phyloP scores from a whole-genome alignment of 2,329 filamentous ascomycete species.

The Microsporum ferrugineum region DNA sequence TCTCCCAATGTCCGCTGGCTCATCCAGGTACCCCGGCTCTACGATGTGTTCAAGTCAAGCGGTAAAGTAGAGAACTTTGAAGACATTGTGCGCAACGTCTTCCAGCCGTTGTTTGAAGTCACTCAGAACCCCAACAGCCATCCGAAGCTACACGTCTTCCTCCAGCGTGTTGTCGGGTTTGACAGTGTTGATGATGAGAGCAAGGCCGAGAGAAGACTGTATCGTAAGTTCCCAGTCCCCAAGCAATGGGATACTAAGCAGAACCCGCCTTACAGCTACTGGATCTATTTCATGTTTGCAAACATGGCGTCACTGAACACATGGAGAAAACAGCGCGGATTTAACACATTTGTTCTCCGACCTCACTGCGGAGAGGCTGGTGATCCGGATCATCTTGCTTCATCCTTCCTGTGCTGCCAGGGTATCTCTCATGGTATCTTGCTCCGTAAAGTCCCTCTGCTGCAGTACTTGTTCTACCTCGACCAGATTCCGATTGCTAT shows the following conservation, averaged over 20 bases:
- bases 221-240: constrained; percentile 87
- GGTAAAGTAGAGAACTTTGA: constrained; percentile 82
- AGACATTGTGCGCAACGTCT: constrained; percentile 80
- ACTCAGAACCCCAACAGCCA: constrained; percentile 77
- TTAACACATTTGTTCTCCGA: constrained; percentile 87
- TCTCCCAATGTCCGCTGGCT: constrained; percentile 97
- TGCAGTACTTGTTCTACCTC: constrained; percentile 96
- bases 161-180: constrained; percentile 91
- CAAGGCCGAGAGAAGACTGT: constrained; percentile 88
- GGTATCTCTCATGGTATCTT: constrained; percentile 93
- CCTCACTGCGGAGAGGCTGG: constrained; percentile 96
- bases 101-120: constrained; percentile 87
- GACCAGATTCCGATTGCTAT: constrained; percentile 98
- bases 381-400: constrained; percentile 89
- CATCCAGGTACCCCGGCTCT: constrained; percentile 86
- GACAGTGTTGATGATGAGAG: constrained; percentile 98
- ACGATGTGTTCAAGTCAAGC: constrained; percentile 87
- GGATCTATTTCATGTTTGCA: constrained; percentile 94
- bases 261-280: constrained; percentile 97
- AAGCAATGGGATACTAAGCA: constrained; percentile 81
- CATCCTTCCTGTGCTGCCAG: constrained; percentile 82
- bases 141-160: constrained; percentile 85
- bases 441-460: constrained; percentile 80
- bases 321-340: constrained; percentile 80
- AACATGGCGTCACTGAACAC: constrained; percentile 88